These are phyloP conservation scores for Acorus gramineus DNA, from an alignment of 106 monocot genomes.

Conservation along the genomic window DNA sequence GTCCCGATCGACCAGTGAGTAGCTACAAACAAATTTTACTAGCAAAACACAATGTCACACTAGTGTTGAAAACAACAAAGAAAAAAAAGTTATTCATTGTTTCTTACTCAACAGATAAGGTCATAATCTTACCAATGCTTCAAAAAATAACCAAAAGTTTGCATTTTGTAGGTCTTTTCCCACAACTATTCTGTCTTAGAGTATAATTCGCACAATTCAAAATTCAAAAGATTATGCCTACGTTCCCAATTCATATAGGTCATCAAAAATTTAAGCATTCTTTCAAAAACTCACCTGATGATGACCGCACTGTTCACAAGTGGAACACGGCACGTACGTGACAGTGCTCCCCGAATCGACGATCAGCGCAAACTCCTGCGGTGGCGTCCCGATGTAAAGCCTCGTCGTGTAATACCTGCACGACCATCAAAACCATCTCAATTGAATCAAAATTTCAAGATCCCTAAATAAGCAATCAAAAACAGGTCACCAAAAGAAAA, in stretches of 20 bases:
- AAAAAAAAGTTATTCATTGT: too few species aligned
- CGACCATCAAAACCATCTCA: not conserved
- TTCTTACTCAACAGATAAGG: too few species aligned
- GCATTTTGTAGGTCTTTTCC: too few species aligned
- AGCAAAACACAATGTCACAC: too few species aligned
- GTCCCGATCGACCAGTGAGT: not conserved
- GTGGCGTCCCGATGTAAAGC: slow-evolving; percentile 60
- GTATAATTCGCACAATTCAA: too few species aligned
- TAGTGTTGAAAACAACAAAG: too few species aligned
- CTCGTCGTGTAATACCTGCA: slow-evolving; percentile 62
- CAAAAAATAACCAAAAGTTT: too few species aligned
- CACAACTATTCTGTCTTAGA: too few species aligned
- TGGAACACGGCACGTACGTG: slow-evolving; percentile 68
- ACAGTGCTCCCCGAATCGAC: slow-evolving; percentile 73
- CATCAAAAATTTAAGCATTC: too few species aligned
- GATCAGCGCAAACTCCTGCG: slow-evolving; percentile 63
- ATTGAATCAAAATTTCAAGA: not conserved
- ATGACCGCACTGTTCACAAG: slow-evolving; percentile 58
- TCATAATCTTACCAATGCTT: too few species aligned
- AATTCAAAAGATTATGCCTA: too few species aligned
- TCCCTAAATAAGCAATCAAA: not conserved
- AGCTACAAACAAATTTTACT: not conserved
- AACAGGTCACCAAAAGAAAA: not conserved
- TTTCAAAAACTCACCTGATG: slow-evolving; percentile 36
- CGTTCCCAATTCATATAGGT: too few species aligned